These are phyloP conservation scores for Xylaria nigripes DNA, from an alignment of 495 filamentous ascomycete species.

Conservation along the genomic window DNA sequence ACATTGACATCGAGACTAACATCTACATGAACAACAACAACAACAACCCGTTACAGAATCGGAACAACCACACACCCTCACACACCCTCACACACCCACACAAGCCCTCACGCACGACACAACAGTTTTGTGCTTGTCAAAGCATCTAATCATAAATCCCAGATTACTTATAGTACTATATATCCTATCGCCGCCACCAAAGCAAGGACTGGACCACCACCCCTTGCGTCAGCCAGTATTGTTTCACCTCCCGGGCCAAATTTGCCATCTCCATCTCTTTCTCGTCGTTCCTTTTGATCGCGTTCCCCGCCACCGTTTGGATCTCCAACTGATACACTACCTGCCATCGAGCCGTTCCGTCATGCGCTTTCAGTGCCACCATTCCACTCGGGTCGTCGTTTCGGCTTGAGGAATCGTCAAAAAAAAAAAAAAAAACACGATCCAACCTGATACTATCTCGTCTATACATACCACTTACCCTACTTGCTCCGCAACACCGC, in stretches of 20 bases:
- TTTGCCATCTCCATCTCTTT: background rate
- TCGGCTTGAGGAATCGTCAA: slow-evolving; percentile 14
- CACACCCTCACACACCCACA: too few relatives aligned
- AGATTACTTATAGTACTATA: too few relatives aligned
- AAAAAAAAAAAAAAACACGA: background rate
- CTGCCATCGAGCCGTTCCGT: slow-evolving; percentile 3
- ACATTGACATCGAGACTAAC: too few relatives aligned
- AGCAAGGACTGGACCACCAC: background rate
- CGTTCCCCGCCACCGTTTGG: background rate
- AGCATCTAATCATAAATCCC: too few relatives aligned
- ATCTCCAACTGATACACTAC: background rate
- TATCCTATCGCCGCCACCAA: too few relatives aligned
- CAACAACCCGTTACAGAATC: too few relatives aligned
- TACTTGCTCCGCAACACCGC: background rate
- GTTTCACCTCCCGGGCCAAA: slow-evolving; percentile 5
- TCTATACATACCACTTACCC: background rate
- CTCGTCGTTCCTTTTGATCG: slow-evolving; percentile 1
- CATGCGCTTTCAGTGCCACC: slow-evolving; percentile 7
- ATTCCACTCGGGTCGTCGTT: slow-evolving; percentile 8
- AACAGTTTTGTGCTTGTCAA: too few relatives aligned
- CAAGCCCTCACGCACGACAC: too few relatives aligned
- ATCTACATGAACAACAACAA: too few relatives aligned
- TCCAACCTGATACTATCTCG: slow-evolving; percentile 7
- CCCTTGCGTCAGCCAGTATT: background rate
- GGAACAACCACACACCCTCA: too few relatives aligned